Conservation (phyloP, 257 asterid genomes). For the Ehretia macrophylla region DNA sequence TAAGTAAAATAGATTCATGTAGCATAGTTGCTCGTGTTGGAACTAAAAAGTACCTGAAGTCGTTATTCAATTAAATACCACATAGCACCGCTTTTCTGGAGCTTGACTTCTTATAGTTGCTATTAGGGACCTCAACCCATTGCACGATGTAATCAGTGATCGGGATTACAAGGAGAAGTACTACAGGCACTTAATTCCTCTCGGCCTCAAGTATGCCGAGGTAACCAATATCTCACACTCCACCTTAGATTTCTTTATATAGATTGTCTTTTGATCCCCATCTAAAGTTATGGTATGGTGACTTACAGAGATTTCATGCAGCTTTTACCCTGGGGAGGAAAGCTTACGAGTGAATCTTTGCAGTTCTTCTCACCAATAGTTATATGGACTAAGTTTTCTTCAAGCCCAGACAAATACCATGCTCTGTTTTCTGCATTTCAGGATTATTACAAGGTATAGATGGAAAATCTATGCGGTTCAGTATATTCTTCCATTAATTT, state of each 20-base stretch:
- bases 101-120: constrained; percentile 4
- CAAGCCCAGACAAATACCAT: constrained; percentile 44
- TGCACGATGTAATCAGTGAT: constrained; percentile 51
- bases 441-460: constrained; percentile 76
- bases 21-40: no score
- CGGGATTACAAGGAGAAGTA: constrained; percentile 77
- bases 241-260: background rate
- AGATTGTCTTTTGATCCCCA: constrained; percentile 9
- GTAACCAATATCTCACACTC: constrained; percentile 23
- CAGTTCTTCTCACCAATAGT: constrained; percentile 88
- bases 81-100: no score
- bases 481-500: background rate
- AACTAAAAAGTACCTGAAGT: background rate
- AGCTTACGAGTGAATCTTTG: constrained; percentile 76
- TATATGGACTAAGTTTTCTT: constrained; percentile 76
- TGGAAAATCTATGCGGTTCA: background rate
- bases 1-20: no score
- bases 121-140: constrained; percentile 90
- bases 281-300: constrained; percentile 30
- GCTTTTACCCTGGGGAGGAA: constrained; percentile 99
- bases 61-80: background rate
- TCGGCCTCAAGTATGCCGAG: constrained; percentile 63
- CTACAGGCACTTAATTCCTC: constrained; percentile 57
- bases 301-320: constrained; percentile 68
- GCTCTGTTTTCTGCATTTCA: constrained; percentile 68